Conservation (phyloP, 441 rosid species). For the Aquilaria agallochum region DNA sequence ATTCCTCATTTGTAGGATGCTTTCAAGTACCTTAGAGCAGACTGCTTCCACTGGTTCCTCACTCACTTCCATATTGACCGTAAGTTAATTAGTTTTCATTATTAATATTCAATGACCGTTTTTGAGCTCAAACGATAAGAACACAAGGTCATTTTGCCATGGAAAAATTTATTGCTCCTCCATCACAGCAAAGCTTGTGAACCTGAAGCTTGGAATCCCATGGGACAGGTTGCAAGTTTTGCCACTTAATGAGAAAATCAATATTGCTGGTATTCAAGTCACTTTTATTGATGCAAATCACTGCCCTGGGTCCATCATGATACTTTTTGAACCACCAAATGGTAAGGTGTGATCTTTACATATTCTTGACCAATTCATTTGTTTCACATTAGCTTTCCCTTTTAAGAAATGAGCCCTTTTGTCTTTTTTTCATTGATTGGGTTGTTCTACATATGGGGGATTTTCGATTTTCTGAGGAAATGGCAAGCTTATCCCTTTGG, state of each 20-base stretch:
- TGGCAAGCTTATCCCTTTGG: slow-evolving; percentile 36
- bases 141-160: slow-evolving; percentile 73
- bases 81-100: slow-evolving; percentile 39
- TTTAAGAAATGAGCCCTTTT: slow-evolving; percentile 8
- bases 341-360: slow-evolving; percentile 66
- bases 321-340: slow-evolving; percentile 83
- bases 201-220: slow-evolving; percentile 80
- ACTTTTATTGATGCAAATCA: slow-evolving; percentile 95
- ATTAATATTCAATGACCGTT: slow-evolving; percentile 1
- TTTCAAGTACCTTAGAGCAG: slow-evolving; percentile 85
- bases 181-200: slow-evolving; percentile 83
- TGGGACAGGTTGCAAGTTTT: slow-evolving; percentile 77
- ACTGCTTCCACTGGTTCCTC: slow-evolving; percentile 96
- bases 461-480: slow-evolving; percentile 73
- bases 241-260: slow-evolving; percentile 66
- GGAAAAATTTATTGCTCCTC: slow-evolving; percentile 93
- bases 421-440: slow-evolving; percentile 29
- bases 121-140: slow-evolving; percentile 1
- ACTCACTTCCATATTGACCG: slow-evolving; percentile 98
- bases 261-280: slow-evolving; percentile 56
- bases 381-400: slow-evolving; percentile 10
- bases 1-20: slow-evolving; percentile 74
- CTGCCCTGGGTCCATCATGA: slow-evolving; percentile 88
- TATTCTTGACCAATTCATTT: slow-evolving; percentile 2
- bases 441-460: slow-evolving; percentile 91